Evolutionary conservation across 2,329 filamentous ascomycete genomes (phyloP), one percentile per base, ranked within the genome.

Genomic region (Penicillium freii): DNA sequence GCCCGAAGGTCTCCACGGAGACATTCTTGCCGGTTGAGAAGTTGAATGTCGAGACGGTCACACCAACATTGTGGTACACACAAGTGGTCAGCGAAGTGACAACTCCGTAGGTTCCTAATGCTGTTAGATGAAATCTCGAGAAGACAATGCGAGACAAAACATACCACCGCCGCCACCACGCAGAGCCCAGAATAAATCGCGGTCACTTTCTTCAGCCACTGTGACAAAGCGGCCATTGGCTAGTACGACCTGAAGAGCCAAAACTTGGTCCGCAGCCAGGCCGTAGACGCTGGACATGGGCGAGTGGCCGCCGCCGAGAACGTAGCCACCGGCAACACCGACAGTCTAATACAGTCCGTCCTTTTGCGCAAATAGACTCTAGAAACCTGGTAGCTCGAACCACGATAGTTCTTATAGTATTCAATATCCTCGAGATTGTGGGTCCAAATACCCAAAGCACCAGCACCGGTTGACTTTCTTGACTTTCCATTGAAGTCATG

Each of bases 111-210:
- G 63, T 77, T 72, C 38, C 63, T 66, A 5, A 8, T 15, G 5
- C 0, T 9, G 19, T 51, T 39, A 51, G 40, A 38, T 7, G 2
- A 5, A 13, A 23, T 33, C 10, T 11, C 9, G 6, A 23, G 5
- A 42, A 34, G 9, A 11, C 3, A 25, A 21, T 11, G 2, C 2
- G 0, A 10, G 7, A 10, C 33, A 2, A 51, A 15, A 46, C 50
- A 13, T 45, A 56, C 46, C 47, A 44, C 46, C 53, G 9, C 53
- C 46, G 3, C 53, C 53, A 21, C 53, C 53, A 29, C 77, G 76
- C 1, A 87, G 70, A 2, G 85, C 86, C 85, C 85, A 89, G 73
- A 84, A 88, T 1, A 88, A 74, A 51, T 87, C 85, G 0, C 74
- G 56, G 61, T 87, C 82, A 33, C 78, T 57, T 25, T 64, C 42